Evolutionary conservation across 345 rosid genomes (phyloP), one percentile per base, ranked within the genome.

Genomic region (Dipteronia dyeriana): DNA sequence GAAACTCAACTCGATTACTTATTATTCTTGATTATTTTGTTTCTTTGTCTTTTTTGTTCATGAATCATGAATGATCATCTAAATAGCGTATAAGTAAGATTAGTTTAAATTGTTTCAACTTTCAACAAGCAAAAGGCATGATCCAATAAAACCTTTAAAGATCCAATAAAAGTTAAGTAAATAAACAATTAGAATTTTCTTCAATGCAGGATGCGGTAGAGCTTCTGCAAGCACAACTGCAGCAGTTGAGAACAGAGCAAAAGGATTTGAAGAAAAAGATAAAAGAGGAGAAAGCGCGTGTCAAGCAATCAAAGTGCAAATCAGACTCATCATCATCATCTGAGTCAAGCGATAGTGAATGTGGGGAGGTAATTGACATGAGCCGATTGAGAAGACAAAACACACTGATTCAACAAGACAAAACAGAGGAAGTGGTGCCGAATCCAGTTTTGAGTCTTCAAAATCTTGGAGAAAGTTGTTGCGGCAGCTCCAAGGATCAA

Each of bases 281-380:
- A 84, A 88, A 90, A 81, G 79, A 84, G 77, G 89, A 89, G 34
- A 84, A 80, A 73, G 85, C 86, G 1, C 84, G 62, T 79, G 79
- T 79, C 9, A 83, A 63, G 87, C 71, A 76, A 62, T 56, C 74
- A 17, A 79, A 65, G n/a, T 70, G 45, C 66, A 51, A 31, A 45
- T 63, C 77, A 22, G 53, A 68, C 47, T 86, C 85, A 11, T 86
- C 86, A 23, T 84, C 77, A 10, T 45, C 70, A 7, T 65, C 71
- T 8, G 90, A 87, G 31, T 87, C 88, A 7, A 88, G 95, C 64
- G 90, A 85, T 14, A 80, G 90, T 78, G 92, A 91, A 57, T 59
- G 87, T n/a, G 83, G 81, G 1, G 85, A 91, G 76, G 87, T 90
- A 10, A 75, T 90, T 73, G 85, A 84, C 82, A 86, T 87, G 91